A percentile compares a stretch with the other conserved stretches of the same genome.
Conservation (phyloP, 139 green algal species). For the Coelastrella sp. region DNA sequence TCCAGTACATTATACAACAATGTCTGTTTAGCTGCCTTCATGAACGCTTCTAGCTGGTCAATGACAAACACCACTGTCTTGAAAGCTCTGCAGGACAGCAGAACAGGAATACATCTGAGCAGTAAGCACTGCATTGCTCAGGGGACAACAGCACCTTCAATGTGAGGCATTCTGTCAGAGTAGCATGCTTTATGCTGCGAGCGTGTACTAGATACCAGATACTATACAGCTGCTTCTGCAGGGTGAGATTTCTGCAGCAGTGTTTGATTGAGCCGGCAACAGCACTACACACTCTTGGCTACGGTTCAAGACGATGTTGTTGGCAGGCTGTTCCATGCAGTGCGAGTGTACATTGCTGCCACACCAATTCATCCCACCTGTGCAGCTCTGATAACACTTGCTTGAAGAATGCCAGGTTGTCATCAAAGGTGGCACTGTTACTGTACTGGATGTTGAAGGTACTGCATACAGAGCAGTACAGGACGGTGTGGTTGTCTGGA, state of each 20-base stretch:
- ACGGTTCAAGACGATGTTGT: too few relatives aligned
- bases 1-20: constrained; percentile 92
- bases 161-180: too few relatives aligned
- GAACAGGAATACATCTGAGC: neutral
- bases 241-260: too few relatives aligned
- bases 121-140: neutral
- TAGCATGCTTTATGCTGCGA: too few relatives aligned
- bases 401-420: constrained; percentile 87
- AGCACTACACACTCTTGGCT: too few relatives aligned
- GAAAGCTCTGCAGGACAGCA: constrained; percentile 56
- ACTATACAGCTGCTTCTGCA: too few relatives aligned
- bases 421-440: constrained; percentile 65
- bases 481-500: too few relatives aligned
- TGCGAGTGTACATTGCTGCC: too few relatives aligned
- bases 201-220: too few relatives aligned
- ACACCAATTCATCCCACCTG: constrained; percentile 37
- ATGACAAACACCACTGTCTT: constrained; percentile 86
- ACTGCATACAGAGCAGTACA: neutral
- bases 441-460: constrained; percentile 56
- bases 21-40: constrained; percentile 71
- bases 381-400: constrained; percentile 74
- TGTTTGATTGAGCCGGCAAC: too few relatives aligned
- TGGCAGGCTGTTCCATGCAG: too few relatives aligned
- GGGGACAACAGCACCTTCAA: too few relatives aligned
- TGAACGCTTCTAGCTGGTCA: constrained; percentile 85